These are phyloP conservation scores for Crithidia bombi DNA, from an alignment of 208 protist genomes.

Conservation along the genomic window DNA sequence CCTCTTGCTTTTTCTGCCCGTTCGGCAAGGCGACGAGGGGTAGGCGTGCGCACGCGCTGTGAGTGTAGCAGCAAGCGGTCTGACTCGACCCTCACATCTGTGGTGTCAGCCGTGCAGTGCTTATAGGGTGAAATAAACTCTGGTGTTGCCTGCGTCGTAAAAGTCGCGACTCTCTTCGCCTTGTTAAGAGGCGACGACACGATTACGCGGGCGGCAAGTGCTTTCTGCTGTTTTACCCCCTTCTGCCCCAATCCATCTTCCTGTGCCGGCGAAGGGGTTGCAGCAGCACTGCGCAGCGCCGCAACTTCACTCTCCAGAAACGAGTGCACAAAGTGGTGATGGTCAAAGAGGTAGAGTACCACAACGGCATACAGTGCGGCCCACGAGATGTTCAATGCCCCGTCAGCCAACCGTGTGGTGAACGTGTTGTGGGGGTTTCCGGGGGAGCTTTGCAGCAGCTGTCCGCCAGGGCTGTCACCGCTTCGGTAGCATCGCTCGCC, in stretches of 20 bases:
- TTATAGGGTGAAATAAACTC: too few species aligned
- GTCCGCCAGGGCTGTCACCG: neutral
- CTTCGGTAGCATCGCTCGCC: conserved; percentile 8
- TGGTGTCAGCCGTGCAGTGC: too few species aligned
- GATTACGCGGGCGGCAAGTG: neutral
- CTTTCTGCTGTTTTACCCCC: neutral
- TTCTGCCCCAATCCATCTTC: neutral
- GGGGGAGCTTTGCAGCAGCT: neutral
- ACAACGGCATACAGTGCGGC: conserved; percentile 4
- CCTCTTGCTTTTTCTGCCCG: neutral
- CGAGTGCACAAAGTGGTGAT: conserved; percentile 25
- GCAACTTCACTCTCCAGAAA: conserved; percentile 18
- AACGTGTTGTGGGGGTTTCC: neutral
- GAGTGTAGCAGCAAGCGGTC: neutral
- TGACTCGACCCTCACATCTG: too few species aligned
- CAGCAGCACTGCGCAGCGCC: neutral
- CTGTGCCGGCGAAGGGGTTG: neutral
- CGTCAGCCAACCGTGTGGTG: neutral
- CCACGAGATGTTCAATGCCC: conserved; percentile 8
- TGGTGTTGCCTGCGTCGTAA: neutral
- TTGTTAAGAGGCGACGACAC: neutral
- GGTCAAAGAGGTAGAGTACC: conserved; percentile 22
- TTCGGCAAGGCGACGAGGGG: neutral
- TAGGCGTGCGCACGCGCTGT: neutral
- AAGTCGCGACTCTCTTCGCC: neutral